Evolutionary conservation across 1,139 yeast species (phyloP).

Genomic region (Pneumocystis canis): DNA sequence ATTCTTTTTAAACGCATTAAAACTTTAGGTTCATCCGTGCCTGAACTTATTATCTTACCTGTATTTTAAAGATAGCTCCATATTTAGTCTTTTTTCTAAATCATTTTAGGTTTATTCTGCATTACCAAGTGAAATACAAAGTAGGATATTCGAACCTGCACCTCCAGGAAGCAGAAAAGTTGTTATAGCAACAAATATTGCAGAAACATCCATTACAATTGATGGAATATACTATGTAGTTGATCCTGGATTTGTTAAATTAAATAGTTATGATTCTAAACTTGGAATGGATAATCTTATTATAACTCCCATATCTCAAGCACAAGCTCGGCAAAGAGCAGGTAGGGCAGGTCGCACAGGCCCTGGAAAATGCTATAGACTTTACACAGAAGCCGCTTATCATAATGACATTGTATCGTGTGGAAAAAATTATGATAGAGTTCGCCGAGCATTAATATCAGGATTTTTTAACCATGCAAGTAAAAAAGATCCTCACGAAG

Average conservation of each 20-base stretch:
- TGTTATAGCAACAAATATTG: constrained; percentile 87
- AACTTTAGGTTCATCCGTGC: constrained; percentile 45
- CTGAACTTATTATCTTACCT: constrained; percentile 62
- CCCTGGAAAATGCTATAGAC: constrained; percentile 84
- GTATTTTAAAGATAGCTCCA: constrained; percentile 26
- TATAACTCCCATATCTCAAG: constrained; percentile 76
- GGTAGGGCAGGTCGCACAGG: constrained; percentile 97
- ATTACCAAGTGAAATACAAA: constrained; percentile 71
- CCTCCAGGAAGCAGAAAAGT: constrained; percentile 69
- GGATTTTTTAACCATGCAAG: constrained; percentile 85
- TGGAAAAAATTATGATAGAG: constrained; percentile 45
- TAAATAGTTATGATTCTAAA: constrained; percentile 63
- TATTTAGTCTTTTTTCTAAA: neutral
- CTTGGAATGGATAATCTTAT: constrained; percentile 85
- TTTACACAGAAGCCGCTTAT: constrained; percentile 79
- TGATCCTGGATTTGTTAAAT: constrained; percentile 88
- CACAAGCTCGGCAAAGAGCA: constrained; percentile 90
- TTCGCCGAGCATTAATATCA: constrained; percentile 62
- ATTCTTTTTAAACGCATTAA: constrained; percentile 52
- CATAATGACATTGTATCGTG: constrained; percentile 54
- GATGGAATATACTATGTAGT: constrained; percentile 81
- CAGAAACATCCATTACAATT: constrained; percentile 91
- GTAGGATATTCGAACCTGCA: constrained; percentile 73
- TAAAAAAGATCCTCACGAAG: constrained; percentile 59
- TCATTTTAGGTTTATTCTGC: constrained; percentile 45